Conservation (phyloP, 495 filamentous ascomycete species). For the Symbiotaphrina buchneri region DNA sequence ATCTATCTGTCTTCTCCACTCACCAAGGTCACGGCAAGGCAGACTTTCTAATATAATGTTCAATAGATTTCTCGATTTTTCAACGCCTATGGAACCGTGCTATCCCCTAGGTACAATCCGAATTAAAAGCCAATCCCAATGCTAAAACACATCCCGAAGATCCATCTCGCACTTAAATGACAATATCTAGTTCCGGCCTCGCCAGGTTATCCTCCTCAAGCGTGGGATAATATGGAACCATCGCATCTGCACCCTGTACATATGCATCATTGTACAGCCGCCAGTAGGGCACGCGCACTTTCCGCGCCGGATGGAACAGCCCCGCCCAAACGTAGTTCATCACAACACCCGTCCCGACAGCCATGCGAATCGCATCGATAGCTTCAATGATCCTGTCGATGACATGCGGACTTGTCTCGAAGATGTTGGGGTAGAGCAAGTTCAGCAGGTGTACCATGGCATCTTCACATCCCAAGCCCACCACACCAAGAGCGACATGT, state of each 20-base stretch:
- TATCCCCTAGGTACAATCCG: no score
- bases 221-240: conserved; percentile 88
- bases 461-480: conserved; percentile 94
- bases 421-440: conserved; percentile 87
- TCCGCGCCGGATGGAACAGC: conserved; percentile 86
- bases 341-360: conserved; percentile 70
- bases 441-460: conserved; percentile 97
- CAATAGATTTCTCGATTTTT: no score
- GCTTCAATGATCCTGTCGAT: conserved; percentile 96
- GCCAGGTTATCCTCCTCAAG: conserved; percentile 54
- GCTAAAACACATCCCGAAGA: no score
- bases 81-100: no score
- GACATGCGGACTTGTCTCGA: conserved; percentile 95
- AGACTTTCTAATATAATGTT: no score
- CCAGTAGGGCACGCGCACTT: conserved; percentile 87
- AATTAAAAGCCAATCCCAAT: no score
- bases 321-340: conserved; percentile 98
- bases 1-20: no score
- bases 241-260: conserved; percentile 75
- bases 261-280: conserved; percentile 93
- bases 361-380: conserved; percentile 89
- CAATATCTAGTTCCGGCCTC: conserved; percentile 60
- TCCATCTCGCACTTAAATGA: conserved; percentile 31
- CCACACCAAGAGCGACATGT: conserved; percentile 87
- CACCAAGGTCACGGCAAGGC: no score